Conservation (phyloP, 352 stramenopile genomes). For the Pythium aphanidermatum region DNA sequence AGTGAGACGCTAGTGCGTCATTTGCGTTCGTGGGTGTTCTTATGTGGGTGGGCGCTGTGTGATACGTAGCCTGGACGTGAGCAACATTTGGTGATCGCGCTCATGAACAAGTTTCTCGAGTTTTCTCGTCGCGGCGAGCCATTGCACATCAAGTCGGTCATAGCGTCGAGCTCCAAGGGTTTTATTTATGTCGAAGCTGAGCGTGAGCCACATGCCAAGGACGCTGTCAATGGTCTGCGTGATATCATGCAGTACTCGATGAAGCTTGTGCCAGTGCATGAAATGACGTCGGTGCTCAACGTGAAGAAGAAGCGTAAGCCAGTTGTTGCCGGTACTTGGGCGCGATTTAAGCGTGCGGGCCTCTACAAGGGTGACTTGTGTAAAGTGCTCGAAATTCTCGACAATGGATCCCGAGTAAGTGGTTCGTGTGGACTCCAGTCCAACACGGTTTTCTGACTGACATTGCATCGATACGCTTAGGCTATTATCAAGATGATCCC, state of each 20-base stretch:
- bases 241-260: constrained; percentile 86
- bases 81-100: constrained; percentile 77
- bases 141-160: constrained; percentile 80
- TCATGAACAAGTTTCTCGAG: constrained; percentile 90
- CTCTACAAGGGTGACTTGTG: constrained; percentile 86
- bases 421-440: too few relatives aligned
- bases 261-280: constrained; percentile 86
- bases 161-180: constrained; percentile 83
- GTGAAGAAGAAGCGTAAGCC: constrained; percentile 83
- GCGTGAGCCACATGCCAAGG: constrained; percentile 78
- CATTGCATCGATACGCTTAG: constrained; percentile 12
- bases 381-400: constrained; percentile 84
- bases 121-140: constrained; percentile 78
- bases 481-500: constrained; percentile 85
- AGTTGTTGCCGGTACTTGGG: constrained; percentile 70
- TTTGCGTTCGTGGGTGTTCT: too few relatives aligned
- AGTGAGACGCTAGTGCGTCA: too few relatives aligned
- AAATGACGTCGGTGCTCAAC: constrained; percentile 88
- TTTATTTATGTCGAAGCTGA: constrained; percentile 89
- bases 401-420: constrained; percentile 71
- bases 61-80: constrained; percentile 56
- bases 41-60: background rate
- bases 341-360: constrained; percentile 79
- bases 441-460: constrained; percentile 1
- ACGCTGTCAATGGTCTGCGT: constrained; percentile 77